Evolutionary conservation across 2,329 filamentous ascomycete species (phyloP).

Genomic region (Colletotrichum lentis): DNA sequence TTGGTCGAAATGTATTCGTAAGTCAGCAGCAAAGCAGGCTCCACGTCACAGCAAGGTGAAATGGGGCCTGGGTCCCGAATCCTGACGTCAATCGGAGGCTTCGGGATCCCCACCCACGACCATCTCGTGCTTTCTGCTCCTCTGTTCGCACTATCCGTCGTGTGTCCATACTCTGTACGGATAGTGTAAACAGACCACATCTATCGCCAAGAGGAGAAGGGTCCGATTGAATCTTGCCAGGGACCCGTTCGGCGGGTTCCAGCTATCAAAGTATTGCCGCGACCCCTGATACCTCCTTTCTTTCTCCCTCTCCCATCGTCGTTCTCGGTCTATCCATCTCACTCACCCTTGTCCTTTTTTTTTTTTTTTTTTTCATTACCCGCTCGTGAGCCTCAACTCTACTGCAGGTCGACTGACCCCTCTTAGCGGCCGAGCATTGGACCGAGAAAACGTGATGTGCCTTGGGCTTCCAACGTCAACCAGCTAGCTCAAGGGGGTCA

Average conservation of each 20-base stretch:
- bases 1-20: background rate
- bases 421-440: constrained; percentile 37
- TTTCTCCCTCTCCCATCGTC: background rate
- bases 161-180: too few relatives aligned
- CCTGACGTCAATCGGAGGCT: constrained; percentile 38
- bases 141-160: background rate
- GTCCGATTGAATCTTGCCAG: constrained; percentile 14
- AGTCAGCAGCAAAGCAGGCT: constrained; percentile 2
- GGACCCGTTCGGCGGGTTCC: constrained; percentile 5
- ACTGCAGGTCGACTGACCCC: constrained; percentile 6
- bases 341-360: background rate
- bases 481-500: background rate
- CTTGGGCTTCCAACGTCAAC: constrained; percentile 9
- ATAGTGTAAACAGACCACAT: background rate
- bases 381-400: constrained; percentile 12
- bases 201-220: constrained; percentile 29
- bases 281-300: background rate
- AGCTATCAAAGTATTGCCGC: constrained; percentile 8
- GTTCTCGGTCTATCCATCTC: background rate
- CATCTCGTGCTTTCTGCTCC: constrained; percentile 3
- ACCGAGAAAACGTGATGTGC: constrained; percentile 27
- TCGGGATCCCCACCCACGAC: constrained; percentile 31
- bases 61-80: background rate
- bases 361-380: background rate
- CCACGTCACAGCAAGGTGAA: background rate